A percentile compares a stretch with the other conserved stretches of the same genome.
Evolutionary conservation across 805 yeast genomes (phyloP).

Genomic region (Saccharomycodes ludwigii): DNA sequence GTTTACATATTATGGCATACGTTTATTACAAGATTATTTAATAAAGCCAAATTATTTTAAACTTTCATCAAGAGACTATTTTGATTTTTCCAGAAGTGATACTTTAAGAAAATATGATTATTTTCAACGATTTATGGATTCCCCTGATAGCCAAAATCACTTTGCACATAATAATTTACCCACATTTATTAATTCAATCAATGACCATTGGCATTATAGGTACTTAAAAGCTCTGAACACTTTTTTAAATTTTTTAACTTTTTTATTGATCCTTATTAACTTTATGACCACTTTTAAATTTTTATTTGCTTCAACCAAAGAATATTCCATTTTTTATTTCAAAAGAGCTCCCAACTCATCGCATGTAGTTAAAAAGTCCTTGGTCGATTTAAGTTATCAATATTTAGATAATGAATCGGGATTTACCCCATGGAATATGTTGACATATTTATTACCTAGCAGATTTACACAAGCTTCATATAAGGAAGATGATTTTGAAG

Average conservation of each 20-base stretch:
- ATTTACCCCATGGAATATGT: constrained; percentile 14
- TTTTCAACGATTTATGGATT: constrained; percentile 7
- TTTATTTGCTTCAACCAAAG: constrained; percentile 11
- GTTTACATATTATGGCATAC: constrained; percentile 10
- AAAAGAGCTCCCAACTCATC: constrained; percentile 9
- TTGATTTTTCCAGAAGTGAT: constrained; percentile 19
- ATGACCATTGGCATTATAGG: constrained; percentile 7
- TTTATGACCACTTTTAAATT: constrained; percentile 10
- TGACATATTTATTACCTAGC: constrained; percentile 10
- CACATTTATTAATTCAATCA: background rate
- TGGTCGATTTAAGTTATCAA: constrained; percentile 11
- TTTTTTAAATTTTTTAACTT: constrained; percentile 5
- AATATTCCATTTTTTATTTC: constrained; percentile 15
- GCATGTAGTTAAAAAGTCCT: constrained; percentile 12
- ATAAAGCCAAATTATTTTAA: constrained; percentile 16
- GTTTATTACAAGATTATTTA: constrained; percentile 20
- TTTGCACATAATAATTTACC: too few relatives aligned
- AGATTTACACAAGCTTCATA: too few relatives aligned
- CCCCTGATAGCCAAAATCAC: constrained; percentile 2
- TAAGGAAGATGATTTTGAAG: too few relatives aligned
- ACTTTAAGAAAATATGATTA: constrained; percentile 13
- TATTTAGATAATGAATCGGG: constrained; percentile 12
- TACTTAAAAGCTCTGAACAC: constrained; percentile 10
- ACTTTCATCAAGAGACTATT: constrained; percentile 12
- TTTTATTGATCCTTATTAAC: constrained; percentile 9